phyloP scores from a whole-genome alignment of 164 flowering plant species.

The Piper betle region DNA sequence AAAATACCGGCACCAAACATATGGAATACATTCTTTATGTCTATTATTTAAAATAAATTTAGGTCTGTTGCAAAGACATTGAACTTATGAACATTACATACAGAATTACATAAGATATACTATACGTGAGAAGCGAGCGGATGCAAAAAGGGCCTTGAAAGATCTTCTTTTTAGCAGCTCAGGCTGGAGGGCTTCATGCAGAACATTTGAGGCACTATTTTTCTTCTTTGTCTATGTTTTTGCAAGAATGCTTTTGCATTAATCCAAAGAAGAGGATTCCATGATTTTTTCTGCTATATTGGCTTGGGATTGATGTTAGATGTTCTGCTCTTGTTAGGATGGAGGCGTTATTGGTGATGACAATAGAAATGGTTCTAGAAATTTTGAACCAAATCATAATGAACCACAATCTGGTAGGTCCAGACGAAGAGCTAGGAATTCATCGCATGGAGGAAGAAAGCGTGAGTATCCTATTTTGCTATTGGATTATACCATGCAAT shows the following conservation, averaged over 20 bases:
- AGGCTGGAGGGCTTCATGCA: conserved; percentile 10
- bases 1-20: neutral
- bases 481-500: neutral
- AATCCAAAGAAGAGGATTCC: neutral
- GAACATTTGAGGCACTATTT: conserved; percentile 24
- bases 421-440: conserved; percentile 10
- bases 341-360: conserved; percentile 11
- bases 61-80: neutral
- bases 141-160: conserved; percentile 60
- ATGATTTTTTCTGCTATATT: too few relatives aligned
- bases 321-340: conserved; percentile 15
- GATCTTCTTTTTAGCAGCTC: conserved; percentile 37
- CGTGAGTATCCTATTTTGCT: conserved; percentile 25
- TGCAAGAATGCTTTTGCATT: neutral
- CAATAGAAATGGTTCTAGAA: conserved; percentile 8
- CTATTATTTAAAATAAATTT: too few relatives aligned
- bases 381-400: conserved; percentile 11
- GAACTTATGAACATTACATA: neutral
- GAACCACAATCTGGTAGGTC: conserved; percentile 23
- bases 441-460: conserved; percentile 22
- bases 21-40: neutral
- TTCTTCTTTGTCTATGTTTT: neutral
- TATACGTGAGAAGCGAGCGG: conserved; percentile 66
- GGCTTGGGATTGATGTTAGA: neutral
- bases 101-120: conserved; percentile 40